Evolutionary conservation across 257 asterid genomes (phyloP), one percentile per base, ranked within the genome.

Genomic region (Fraxinus anomala): DNA sequence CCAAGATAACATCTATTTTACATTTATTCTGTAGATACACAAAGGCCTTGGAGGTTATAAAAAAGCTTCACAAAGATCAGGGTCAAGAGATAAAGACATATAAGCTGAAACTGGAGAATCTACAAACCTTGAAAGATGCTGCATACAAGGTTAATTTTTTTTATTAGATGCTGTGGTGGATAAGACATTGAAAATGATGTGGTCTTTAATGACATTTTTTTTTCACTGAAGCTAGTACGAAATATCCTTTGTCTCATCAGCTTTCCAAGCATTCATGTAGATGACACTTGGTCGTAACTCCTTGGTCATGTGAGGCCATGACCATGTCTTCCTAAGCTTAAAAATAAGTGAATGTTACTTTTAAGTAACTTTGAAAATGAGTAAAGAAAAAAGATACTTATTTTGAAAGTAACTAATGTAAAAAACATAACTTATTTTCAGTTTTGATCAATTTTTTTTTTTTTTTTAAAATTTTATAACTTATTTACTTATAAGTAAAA

Each of bases 31-130:
- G 67, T 80, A 95, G 99, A 91, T 95, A 95, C 85, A 95, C 99
- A 36, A 95, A 93, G 89, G 99, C 99, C 40, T 84, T 95, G 83
- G 99, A 93, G 91, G 98, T 93, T 83, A 93, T 95, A 70, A 95
- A 92, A 84, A 93, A 93, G 87, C 99, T 95, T 85, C 99, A 95
- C 89, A 95, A 91, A 92, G 98, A 93, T 81, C 99, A 92, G 87
- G 91, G 91, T 33, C 99, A 90, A 77, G 99, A 95, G 86, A 93
- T 95, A 79, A 93, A 93, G 91, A 70, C 93, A 66, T 95, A 82
- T 80, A 95, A 91, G 87, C 88, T 95, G 86, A 95, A 95, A 83
- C 73, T 93, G 91, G 99, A 92, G 88, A 90, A 93, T 87, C 92
- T 93, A 71, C 99, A 95, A 79, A 91, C 96, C 56, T 84, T 93